Evolutionary conservation across 2,329 filamentous ascomycete genomes (phyloP), one percentile per base, ranked within the genome.

Genomic region (Beauveria scarabaeidicola): DNA sequence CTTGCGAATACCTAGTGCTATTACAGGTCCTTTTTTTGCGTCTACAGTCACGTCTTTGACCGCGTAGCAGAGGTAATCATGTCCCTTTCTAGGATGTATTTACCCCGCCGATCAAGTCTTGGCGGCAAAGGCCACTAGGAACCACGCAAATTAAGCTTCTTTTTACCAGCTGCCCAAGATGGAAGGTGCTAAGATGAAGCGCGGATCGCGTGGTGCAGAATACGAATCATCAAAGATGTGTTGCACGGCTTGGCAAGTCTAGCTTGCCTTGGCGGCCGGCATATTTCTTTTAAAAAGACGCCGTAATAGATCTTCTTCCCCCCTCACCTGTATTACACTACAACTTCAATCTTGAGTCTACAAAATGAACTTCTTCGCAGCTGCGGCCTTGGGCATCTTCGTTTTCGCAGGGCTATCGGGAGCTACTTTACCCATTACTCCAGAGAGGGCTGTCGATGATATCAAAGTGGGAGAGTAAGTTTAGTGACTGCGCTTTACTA

Each of bases 381-480:
- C 36, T 21, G 50, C 47, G 1, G 36, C 38, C 5, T 25, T 58
- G 11, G 23, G 43, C 19, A n/a, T 32, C 7, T 17, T 50, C 2
- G 5, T 27, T 9, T n/a, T 41, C 2, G 36, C 29, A n/a, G 43
- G 38, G 5, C 19, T 61, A 15, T 19, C 32, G 41, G 46, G 47
- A 4, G 36, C 51, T 7, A 40, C 46, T 47, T 11, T 46, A 13
- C 19, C 46, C 1, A 59, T 59, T 10, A 74, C 69, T 2, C 66
- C 69, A 36, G 72, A 74, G 61, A 71, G 69, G 65, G 65, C 70
- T 36, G 73, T 69, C 50, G 69, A 69, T 9, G 72, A 73, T 60
- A 73, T 75, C 62, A 67, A 63, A 40, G 71, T 69, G 19, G 63
- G 66, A 55, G 69, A 74, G 73, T 75, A 50, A 8, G 53, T 23